These are phyloP conservation scores for Neoboletus brunneissimus DNA, from an alignment of 768 basidiomycete species.

Conservation along the genomic window DNA sequence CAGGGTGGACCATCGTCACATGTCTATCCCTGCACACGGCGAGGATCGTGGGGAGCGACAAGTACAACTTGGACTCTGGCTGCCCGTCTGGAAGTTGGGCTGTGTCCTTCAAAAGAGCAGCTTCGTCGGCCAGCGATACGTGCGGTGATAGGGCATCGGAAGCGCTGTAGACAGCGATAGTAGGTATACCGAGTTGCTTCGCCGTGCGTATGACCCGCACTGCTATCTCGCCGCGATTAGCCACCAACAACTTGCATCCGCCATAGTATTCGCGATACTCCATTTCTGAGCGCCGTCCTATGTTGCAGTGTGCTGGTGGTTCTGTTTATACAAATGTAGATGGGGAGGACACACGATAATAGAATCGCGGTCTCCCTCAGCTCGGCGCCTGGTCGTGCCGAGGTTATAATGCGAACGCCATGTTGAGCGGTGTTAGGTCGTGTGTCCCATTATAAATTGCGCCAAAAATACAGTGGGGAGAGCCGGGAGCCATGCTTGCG, in stretches of 20 bases:
- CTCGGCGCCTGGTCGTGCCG: too few relatives aligned
- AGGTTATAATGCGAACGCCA: background rate
- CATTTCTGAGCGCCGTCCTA: conserved; percentile 4
- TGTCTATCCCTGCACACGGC: conserved; percentile 38
- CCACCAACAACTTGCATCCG: conserved; percentile 56
- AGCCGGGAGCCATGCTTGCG: background rate
- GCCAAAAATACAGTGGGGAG: background rate
- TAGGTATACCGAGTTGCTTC: conserved; percentile 46
- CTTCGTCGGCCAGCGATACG: conserved; percentile 53
- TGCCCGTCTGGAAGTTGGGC: background rate
- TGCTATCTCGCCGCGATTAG: conserved; percentile 74
- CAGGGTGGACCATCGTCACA: conserved; percentile 58
- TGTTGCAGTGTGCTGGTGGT: background rate
- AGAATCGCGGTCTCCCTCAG: background rate
- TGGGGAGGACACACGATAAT: background rate
- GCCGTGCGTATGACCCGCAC: conserved; percentile 60
- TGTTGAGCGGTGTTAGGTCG: background rate
- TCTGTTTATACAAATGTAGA: background rate
- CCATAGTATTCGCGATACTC: conserved; percentile 14
- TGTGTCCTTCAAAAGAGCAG: conserved; percentile 35
- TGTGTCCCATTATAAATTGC: background rate
- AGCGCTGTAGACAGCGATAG: conserved; percentile 57
- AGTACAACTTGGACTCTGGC: conserved; percentile 46
- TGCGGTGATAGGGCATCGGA: conserved; percentile 59
- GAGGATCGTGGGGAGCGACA: conserved; percentile 39